Base-by-base conservation (phyloP, 2,329 filamentous ascomycete genomes). In the Cephalotrichum gorgonifer region DNA sequence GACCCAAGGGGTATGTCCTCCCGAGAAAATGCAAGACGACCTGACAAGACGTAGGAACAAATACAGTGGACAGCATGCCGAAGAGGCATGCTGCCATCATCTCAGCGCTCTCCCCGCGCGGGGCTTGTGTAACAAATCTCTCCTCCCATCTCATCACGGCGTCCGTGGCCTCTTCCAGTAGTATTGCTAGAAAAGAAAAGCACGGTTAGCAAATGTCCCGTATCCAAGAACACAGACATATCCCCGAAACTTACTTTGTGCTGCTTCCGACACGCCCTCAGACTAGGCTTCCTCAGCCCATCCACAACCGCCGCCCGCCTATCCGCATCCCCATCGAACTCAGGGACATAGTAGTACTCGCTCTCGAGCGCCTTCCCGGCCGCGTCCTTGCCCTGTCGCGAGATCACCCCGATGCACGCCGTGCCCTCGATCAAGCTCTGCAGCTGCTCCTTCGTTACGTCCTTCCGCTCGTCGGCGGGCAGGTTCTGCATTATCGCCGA, bases 321-420 rank as follows among this genome's bases (percentile, higher is more conserved):
- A 61, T 85, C 79, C 54, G 83, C 77, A 61, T 97, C 89, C 2
- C 76, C 72, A 62, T 98, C 93, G 59, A 81, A 76, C 64, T 97
- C 91, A 0, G 90, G 86, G 7, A 96, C 75, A 61, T 98, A 98
- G 68, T 97, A 97, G 64, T 94, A 97, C 65, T 98, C 90, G 71
- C 87, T 94, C 73, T 98, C 91, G 1, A 98, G 77, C 6, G 84
- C 71, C 70, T 96, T 93, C 56, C 93, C 93, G 0, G 93, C 91
- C 5, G 93, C 93, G 62, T 98, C 93, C 66, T 97, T 98, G 61
- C 93, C 93, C 63, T 91, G 84, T 35, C 93, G 84, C 47, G 78
- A 75, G 58, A 98, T 95, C 64, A 93, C 85, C 43, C 93, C 93
- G 54, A 97, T 82, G 61, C 88, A 95, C 8, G 77, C 66, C 6